phyloP scores from a whole-genome alignment of 2,329 filamentous ascomycete species.

The Taxawa tesnikishii region DNA sequence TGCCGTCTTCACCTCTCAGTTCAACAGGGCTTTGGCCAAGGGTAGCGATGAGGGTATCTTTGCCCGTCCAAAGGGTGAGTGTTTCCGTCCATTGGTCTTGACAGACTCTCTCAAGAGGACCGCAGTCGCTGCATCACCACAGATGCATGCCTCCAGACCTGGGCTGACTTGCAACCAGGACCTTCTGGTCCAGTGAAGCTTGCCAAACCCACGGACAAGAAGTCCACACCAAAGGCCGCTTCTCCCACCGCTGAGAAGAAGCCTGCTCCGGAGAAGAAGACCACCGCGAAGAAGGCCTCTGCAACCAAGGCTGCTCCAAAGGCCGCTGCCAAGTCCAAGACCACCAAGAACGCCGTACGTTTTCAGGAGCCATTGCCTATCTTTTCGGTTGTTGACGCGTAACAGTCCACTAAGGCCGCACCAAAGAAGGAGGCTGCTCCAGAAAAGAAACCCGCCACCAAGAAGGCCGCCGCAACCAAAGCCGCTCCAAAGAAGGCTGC shows the following conservation, averaged over 20 bases:
- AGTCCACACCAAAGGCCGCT: slow-evolving; percentile 22
- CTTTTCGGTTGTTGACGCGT: too few species aligned
- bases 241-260: slow-evolving; percentile 21
- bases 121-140: too few species aligned
- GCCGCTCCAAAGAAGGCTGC: slow-evolving; percentile 34
- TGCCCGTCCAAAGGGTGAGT: slow-evolving; percentile 78
- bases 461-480: slow-evolving; percentile 29
- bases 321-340: slow-evolving; percentile 26
- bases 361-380: not conserved
- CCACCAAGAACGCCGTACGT: slow-evolving; percentile 11
- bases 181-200: slow-evolving; percentile 88
- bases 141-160: too few species aligned
- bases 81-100: too few species aligned
- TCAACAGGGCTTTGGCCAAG: slow-evolving; percentile 72
- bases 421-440: slow-evolving; percentile 14
- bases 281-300: slow-evolving; percentile 32
- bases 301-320: slow-evolving; percentile 11
- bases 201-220: slow-evolving; percentile 22
- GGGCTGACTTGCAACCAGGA: slow-evolving; percentile 36
- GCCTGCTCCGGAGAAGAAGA: slow-evolving; percentile 27
- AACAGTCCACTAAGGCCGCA: slow-evolving; percentile 33
- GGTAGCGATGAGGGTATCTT: slow-evolving; percentile 84
- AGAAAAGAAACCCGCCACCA: slow-evolving; percentile 22
- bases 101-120: too few species aligned
- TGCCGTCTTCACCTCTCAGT: slow-evolving; percentile 55